These are phyloP conservation scores for Acanthochlamys bracteata DNA, from an alignment of 106 monocot species.

Conservation along the genomic window DNA sequence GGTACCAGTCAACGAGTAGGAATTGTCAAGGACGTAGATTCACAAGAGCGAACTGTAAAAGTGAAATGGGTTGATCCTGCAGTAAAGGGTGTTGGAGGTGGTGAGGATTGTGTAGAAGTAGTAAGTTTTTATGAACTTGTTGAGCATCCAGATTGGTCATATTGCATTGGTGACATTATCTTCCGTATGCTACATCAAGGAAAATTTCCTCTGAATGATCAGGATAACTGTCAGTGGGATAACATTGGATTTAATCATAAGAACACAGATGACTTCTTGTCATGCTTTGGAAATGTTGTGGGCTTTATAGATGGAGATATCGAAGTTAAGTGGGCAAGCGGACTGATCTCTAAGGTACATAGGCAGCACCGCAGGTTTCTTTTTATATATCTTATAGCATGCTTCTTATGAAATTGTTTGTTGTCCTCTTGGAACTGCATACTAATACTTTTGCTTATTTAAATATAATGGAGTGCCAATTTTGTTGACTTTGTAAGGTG, in stretches of 20 bases:
- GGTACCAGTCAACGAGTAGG: slow-evolving; percentile 25
- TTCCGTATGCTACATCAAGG: slow-evolving; percentile 25
- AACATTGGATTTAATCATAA: slow-evolving; percentile 4
- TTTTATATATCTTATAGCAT: background rate
- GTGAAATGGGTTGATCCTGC: slow-evolving; percentile 54
- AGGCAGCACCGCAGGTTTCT: background rate
- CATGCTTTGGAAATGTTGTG: slow-evolving; percentile 67
- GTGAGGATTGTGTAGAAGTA: slow-evolving; percentile 33
- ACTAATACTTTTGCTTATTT: too few relatives aligned
- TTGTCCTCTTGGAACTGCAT: too few relatives aligned
- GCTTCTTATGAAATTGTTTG: too few relatives aligned
- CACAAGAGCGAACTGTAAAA: slow-evolving; percentile 56
- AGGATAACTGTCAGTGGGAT: slow-evolving; percentile 4
- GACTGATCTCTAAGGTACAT: slow-evolving; percentile 66
- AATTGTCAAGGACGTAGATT: slow-evolving; percentile 66
- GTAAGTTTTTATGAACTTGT: slow-evolving; percentile 89
- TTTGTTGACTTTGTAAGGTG: too few relatives aligned
- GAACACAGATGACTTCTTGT: slow-evolving; percentile 30
- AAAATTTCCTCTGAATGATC: slow-evolving; percentile 1
- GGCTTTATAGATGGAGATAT: slow-evolving; percentile 53
- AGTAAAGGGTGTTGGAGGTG: background rate
- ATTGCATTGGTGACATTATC: slow-evolving; percentile 63
- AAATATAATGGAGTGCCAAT: too few relatives aligned
- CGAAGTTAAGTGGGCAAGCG: slow-evolving; percentile 88
- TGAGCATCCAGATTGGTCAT: slow-evolving; percentile 80